Base-by-base conservation (phyloP, 129 eudicot genomes). In the Tagetes erecta region DNA sequence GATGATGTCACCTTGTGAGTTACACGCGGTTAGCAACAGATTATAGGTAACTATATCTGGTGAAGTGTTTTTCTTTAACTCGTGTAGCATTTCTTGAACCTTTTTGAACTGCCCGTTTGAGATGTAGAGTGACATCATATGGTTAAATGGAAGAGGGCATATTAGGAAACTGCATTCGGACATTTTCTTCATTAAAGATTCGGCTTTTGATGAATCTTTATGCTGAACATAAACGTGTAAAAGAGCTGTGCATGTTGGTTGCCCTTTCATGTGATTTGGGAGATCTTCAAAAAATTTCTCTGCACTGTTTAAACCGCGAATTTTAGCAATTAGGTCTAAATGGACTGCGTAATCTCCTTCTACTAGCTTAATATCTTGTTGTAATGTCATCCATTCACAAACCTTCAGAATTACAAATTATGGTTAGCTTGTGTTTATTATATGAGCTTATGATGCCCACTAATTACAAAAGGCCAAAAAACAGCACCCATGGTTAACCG, bases 311-410 rank as follows among this genome's bases (percentile, higher is more conserved):
- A 88, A 1, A 35, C 99, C 99, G n/a, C 95, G 96, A 39, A 88
- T 64, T 86, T 95, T 95, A 7, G 91, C 89, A 37, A 95, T 91
- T 70, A 95, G 81, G 81, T 95, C 99, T 67, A 95, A 72, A 67
- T 95, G 97, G 63, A 95, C 89, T 0, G 97, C 97, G 59, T 86
- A 95, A 80, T 95, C 99, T 49, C 99, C 97, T 60, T 89, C 83
- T 36, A 78, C 41, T 57, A 95, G 76, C 84, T 95, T 76, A 38
- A 95, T 88, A 76, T 95, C 97, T 30, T 85, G 81, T 82, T 91
- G 99, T n/a, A 71, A 67, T 75, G 84, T 84, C 99, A 95, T 95
- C 99, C 99, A 95, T 74, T 95, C 99, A 73, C 96, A 95, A 45
- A 95, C 82, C 99, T 95, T 73, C 41, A 78, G 39, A 56, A 78